phyloP scores from a whole-genome alignment of 2,329 filamentous ascomycete genomes.

The Davidsoniella virescens region DNA sequence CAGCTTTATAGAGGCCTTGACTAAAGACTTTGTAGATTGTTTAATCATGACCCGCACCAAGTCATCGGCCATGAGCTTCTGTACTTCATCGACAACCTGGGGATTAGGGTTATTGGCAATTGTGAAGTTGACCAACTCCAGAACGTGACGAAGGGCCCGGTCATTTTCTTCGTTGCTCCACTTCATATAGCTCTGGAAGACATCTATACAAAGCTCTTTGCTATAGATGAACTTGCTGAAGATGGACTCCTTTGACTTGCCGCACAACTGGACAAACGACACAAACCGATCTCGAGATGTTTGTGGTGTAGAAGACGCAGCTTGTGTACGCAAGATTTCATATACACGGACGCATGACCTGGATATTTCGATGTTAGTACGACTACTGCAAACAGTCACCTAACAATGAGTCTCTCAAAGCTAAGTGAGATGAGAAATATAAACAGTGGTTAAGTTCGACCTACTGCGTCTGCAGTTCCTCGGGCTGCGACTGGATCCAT shows the following conservation, averaged over 20 bases:
- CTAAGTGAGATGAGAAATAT: neutral
- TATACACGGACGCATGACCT: constrained; percentile 27
- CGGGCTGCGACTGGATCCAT: constrained; percentile 14
- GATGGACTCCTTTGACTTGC: constrained; percentile 28
- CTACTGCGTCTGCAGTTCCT: constrained; percentile 9
- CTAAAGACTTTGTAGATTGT: constrained; percentile 43
- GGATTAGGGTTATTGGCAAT: constrained; percentile 32
- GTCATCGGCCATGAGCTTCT: constrained; percentile 30
- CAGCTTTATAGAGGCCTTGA: constrained; percentile 53
- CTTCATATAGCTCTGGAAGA: constrained; percentile 48
- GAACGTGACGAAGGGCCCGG: constrained; percentile 44
- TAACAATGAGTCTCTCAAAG: neutral
- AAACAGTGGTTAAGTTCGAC: neutral
- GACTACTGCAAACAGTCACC: neutral
- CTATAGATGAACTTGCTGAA: constrained; percentile 37
- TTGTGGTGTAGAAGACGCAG: constrained; percentile 10
- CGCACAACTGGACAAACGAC: constrained; percentile 41
- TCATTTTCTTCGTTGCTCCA: constrained; percentile 52
- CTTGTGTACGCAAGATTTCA: constrained; percentile 36
- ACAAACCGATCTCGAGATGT: constrained; percentile 11
- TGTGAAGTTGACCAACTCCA: constrained; percentile 39
- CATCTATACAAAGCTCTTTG: constrained; percentile 27
- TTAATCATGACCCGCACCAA: constrained; percentile 44
- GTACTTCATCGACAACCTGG: constrained; percentile 23
- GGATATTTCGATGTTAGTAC: neutral